These are phyloP conservation scores for Coccomyxa sp. DNA, from an alignment of 139 green algal species.

Conservation along the genomic window DNA sequence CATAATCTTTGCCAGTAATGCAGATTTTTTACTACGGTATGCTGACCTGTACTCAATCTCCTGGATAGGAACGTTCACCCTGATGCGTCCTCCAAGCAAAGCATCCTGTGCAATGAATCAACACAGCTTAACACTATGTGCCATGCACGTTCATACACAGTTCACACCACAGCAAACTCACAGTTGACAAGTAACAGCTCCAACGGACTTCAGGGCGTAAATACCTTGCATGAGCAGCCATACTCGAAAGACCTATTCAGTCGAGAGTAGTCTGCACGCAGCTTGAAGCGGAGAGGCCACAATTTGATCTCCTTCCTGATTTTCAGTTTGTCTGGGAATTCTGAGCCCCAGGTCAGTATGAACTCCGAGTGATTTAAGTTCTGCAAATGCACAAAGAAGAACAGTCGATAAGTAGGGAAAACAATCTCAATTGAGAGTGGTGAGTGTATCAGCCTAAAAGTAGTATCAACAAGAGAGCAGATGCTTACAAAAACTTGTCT, in stretches of 20 bases:
- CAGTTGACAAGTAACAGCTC: no score
- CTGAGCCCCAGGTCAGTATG: not conserved
- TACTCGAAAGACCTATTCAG: slow-evolving; percentile 28
- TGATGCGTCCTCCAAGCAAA: slow-evolving; percentile 9
- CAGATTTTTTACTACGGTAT: not conserved
- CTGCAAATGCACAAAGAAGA: not conserved
- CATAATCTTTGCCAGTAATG: not conserved
- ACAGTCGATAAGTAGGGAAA: not conserved
- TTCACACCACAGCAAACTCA: not conserved
- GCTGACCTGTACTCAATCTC: slow-evolving; percentile 9
- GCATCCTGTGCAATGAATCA: not conserved
- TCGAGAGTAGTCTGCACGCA: slow-evolving; percentile 35
- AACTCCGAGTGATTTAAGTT: not conserved
- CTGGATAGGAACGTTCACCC: not conserved
- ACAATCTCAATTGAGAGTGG: no score
- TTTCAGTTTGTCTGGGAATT: slow-evolving; percentile 16
- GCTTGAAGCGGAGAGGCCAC: slow-evolving; percentile 3
- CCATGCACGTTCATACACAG: not conserved
- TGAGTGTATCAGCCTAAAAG: no score
- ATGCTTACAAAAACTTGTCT: no score
- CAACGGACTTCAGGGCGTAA: not conserved
- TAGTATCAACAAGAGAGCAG: no score
- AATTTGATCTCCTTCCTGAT: slow-evolving; percentile 9
- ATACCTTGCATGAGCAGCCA: slow-evolving; percentile 28
- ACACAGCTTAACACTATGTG: not conserved